Evolutionary conservation across 805 yeast genomes (phyloP).

Genomic region (Cyberlindnera xylosilytica): DNA sequence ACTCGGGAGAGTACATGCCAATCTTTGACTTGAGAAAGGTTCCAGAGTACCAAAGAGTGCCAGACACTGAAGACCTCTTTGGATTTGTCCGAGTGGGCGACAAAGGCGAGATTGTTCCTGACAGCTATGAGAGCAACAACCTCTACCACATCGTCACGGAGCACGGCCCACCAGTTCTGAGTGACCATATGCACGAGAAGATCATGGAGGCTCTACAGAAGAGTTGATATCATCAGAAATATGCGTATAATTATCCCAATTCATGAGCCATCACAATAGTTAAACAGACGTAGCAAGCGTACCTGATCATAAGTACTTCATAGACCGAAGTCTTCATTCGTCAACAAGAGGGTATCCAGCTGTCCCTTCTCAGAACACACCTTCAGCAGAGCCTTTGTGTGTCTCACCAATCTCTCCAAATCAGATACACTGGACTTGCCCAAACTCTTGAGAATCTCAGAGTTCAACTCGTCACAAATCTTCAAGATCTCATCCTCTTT

Average conservation of each 20-base stretch:
- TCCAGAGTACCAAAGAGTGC: slow-evolving; percentile 62
- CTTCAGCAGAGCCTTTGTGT: slow-evolving; percentile 36
- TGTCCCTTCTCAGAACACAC: slow-evolving; percentile 30
- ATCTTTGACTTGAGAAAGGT: slow-evolving; percentile 66
- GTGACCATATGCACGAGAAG: slow-evolving; percentile 47
- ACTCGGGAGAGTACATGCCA: slow-evolving; percentile 57
- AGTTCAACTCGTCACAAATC: slow-evolving; percentile 40
- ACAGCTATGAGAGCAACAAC: slow-evolving; percentile 53
- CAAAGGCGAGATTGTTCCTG: slow-evolving; percentile 51
- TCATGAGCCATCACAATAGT: not conserved
- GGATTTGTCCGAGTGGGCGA: slow-evolving; percentile 65
- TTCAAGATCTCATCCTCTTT: slow-evolving; percentile 35
- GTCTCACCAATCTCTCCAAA: slow-evolving; percentile 41
- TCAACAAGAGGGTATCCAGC: slow-evolving; percentile 36
- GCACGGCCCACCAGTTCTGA: slow-evolving; percentile 46
- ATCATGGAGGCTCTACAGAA: slow-evolving; percentile 21
- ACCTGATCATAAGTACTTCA: not conserved
- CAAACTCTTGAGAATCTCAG: slow-evolving; percentile 38
- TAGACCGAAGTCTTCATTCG: slow-evolving; percentile 41
- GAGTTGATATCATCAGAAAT: too few relatives aligned
- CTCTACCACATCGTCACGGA: slow-evolving; percentile 53
- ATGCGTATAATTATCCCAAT: not conserved
- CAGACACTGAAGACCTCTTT: slow-evolving; percentile 65
- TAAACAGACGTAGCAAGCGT: too few relatives aligned
- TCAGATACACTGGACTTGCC: slow-evolving; percentile 43